A percentile compares a stretch with the other conserved stretches of the same genome.
Evolutionary conservation across 2,329 filamentous ascomycete species (phyloP).

Genomic region (Aspergillus puulaauensis): DNA sequence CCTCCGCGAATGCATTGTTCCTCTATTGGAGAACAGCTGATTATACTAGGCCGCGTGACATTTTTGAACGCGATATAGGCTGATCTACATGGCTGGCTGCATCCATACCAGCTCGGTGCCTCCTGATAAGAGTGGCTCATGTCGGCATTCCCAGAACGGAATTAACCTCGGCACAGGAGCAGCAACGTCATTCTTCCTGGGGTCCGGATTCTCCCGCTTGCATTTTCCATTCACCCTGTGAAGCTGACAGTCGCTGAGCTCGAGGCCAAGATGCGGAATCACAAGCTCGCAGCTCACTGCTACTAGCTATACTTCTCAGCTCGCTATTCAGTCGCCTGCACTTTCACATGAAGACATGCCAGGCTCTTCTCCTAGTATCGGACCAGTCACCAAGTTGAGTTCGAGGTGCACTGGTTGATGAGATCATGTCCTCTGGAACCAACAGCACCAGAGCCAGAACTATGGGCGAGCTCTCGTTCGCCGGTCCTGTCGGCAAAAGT

Average conservation of each 20-base stretch:
- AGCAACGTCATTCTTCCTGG: constrained; percentile 11
- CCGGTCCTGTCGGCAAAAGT: not conserved
- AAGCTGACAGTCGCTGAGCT: not conserved
- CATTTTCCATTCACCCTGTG: not conserved
- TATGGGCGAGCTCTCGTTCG: not conserved
- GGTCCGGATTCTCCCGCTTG: constrained; percentile 13
- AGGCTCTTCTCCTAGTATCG: not conserved
- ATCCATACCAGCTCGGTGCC: not conserved
- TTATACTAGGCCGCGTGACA: not conserved
- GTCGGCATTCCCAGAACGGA: constrained; percentile 8
- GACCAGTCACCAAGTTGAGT: not conserved
- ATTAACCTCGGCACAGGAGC: constrained; percentile 13
- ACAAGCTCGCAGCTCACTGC: constrained; percentile 3
- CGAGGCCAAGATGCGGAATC: not conserved
- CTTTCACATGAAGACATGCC: constrained; percentile 1
- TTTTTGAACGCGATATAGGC: not conserved
- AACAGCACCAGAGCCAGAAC: not conserved
- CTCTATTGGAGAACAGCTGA: not conserved
- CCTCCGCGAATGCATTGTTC: not conserved
- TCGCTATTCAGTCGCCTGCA: not conserved
- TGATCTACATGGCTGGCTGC: not conserved
- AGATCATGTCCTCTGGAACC: constrained; percentile 10
- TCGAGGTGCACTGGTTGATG: constrained; percentile 8
- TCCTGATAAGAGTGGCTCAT: not conserved
- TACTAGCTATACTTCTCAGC: not conserved